A percentile compares a stretch with the other conserved stretches of the same genome.
These are phyloP conservation scores for Cantharellus anzutake DNA, from an alignment of 768 basidiomycete species.

Conservation along the genomic window DNA sequence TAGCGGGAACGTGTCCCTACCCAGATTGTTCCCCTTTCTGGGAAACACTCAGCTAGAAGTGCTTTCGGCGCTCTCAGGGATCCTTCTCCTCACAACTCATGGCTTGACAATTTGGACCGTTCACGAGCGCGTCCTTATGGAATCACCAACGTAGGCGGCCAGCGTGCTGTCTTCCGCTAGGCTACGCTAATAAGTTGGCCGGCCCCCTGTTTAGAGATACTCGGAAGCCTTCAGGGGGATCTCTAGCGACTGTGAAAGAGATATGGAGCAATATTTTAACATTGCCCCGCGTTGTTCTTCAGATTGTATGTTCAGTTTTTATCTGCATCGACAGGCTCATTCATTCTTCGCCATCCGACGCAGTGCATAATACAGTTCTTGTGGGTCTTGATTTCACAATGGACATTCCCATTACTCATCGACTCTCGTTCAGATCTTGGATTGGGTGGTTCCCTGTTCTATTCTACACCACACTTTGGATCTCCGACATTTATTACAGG, in stretches of 20 bases:
- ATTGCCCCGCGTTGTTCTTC: constrained; percentile 55
- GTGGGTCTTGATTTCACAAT: constrained; percentile 23
- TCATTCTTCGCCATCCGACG: background rate
- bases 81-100: constrained; percentile 50
- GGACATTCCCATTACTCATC: background rate
- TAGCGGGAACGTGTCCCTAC: constrained; percentile 72
- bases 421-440: constrained; percentile 35
- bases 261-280: constrained; percentile 54
- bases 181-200: no score
- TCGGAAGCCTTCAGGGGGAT: background rate
- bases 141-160: background rate
- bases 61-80: constrained; percentile 51
- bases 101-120: constrained; percentile 14
- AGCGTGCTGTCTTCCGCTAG: background rate
- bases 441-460: constrained; percentile 41
- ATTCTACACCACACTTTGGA: constrained; percentile 2
- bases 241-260: background rate
- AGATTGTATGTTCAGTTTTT: constrained; percentile 41
- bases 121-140: background rate
- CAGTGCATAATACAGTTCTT: constrained; percentile 71
- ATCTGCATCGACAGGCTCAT: background rate
- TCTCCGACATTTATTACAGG: background rate
- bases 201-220: background rate
- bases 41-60: constrained; percentile 67
- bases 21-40: constrained; percentile 45